A percentile compares a stretch with the other conserved stretches of the same genome.
These are phyloP conservation scores for Leptographium galeiforme DNA, from an alignment of 2,329 filamentous ascomycete genomes.

Conservation along the genomic window DNA sequence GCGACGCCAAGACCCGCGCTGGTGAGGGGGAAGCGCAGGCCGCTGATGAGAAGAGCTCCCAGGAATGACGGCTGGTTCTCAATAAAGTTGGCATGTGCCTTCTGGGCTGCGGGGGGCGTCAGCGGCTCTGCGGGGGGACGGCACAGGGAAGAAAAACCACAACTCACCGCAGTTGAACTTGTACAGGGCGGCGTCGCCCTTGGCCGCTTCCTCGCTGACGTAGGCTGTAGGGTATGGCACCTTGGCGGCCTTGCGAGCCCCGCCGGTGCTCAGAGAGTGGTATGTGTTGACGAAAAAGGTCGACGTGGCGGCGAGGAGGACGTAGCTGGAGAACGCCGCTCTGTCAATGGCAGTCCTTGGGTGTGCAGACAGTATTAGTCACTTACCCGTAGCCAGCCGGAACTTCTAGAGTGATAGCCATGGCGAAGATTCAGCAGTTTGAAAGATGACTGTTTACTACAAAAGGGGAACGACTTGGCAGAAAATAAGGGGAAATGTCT, in stretches of 20 bases:
- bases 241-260: slow-evolving; percentile 36
- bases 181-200: slow-evolving; percentile 38
- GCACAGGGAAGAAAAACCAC: not conserved
- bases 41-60: slow-evolving; percentile 38
- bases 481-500: no score
- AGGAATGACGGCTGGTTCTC: slow-evolving; percentile 46
- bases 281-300: slow-evolving; percentile 44
- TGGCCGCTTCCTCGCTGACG: slow-evolving; percentile 38
- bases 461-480: no score
- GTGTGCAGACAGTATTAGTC: no score
- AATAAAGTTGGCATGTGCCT: slow-evolving; percentile 48
- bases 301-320: slow-evolving; percentile 42
- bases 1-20: slow-evolving; percentile 33
- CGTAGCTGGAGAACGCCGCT: slow-evolving; percentile 34
- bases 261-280: slow-evolving; percentile 33
- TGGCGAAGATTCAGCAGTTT: not conserved
- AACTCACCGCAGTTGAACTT: slow-evolving; percentile 47
- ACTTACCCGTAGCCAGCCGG: slow-evolving; percentile 9
- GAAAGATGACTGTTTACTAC: no score
- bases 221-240: slow-evolving; percentile 46
- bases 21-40: slow-evolving; percentile 38
- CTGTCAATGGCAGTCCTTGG: no score
- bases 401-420: slow-evolving; percentile 7
- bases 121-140: not conserved
- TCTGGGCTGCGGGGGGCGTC: slow-evolving; percentile 29